phyloP scores from a whole-genome alignment of 2,329 filamentous ascomycete species.

The Cryphonectria nitschkei region DNA sequence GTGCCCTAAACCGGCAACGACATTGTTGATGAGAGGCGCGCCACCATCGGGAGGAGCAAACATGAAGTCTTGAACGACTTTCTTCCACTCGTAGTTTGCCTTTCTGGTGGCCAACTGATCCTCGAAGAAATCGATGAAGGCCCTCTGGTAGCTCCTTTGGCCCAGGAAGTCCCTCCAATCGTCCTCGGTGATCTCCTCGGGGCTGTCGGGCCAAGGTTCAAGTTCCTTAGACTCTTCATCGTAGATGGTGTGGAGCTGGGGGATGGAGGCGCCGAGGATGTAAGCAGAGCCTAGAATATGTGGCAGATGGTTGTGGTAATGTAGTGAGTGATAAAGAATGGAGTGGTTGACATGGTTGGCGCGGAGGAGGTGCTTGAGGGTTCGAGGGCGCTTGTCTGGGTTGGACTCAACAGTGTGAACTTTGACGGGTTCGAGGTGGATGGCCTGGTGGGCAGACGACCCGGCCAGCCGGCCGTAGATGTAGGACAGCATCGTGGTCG shows the following conservation, averaged over 20 bases:
- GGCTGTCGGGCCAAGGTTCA: constrained; percentile 82
- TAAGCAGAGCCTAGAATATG: constrained; percentile 87
- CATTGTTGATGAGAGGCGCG: constrained; percentile 77
- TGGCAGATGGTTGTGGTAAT: constrained; percentile 81
- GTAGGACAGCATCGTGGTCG: constrained; percentile 36
- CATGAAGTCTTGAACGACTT: constrained; percentile 75
- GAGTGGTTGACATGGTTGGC: constrained; percentile 91
- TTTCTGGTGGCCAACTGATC: constrained; percentile 73
- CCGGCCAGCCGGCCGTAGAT: constrained; percentile 38
- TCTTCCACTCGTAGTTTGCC: constrained; percentile 79
- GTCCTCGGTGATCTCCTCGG: constrained; percentile 76
- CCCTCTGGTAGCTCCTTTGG: constrained; percentile 79
- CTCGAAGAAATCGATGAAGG: constrained; percentile 94
- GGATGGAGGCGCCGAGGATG: constrained; percentile 73
- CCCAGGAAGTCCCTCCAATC: constrained; percentile 91
- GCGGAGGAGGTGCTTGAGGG: constrained; percentile 86
- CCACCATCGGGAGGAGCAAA: constrained; percentile 60
- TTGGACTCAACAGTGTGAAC: constrained; percentile 80
- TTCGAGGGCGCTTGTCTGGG: constrained; percentile 76
- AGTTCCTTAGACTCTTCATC: constrained; percentile 73
- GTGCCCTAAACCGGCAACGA: constrained; percentile 82
- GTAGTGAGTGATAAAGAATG: constrained; percentile 74
- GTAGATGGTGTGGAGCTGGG: constrained; percentile 80
- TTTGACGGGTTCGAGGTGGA: constrained; percentile 68
- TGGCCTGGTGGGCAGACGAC: constrained; percentile 38